phyloP scores from a whole-genome alignment of 169 alveolate genomes.

The Cyclospora cayetanensis region DNA sequence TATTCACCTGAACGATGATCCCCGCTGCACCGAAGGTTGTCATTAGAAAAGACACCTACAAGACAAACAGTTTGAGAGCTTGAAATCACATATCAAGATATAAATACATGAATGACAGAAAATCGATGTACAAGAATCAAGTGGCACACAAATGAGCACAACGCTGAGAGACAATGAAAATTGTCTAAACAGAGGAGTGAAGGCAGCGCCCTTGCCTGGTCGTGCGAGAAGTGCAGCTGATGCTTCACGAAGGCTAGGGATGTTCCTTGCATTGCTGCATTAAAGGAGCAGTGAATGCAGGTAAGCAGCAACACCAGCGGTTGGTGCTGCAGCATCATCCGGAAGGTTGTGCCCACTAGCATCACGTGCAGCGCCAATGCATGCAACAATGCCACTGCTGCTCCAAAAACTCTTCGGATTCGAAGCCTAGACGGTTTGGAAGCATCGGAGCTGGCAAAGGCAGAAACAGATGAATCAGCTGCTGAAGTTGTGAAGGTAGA shows the following conservation, averaged over 20 bases:
- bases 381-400: background rate
- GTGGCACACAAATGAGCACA: background rate
- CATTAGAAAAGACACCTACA: conserved; percentile 28
- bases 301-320: conserved; percentile 35
- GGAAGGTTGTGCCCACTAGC: background rate
- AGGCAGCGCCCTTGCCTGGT: background rate
- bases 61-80: background rate
- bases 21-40: conserved; percentile 40
- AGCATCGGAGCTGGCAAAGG: background rate
- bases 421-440: background rate
- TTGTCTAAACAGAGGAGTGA: background rate
- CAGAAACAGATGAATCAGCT: background rate
- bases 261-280: conserved; percentile 33
- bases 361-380: background rate
- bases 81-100: background rate
- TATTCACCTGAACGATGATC: conserved; percentile 2
- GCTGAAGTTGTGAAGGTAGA: background rate
- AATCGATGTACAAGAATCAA: background rate
- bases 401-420: background rate
- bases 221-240: conserved; percentile 19
- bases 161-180: background rate
- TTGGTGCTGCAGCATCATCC: conserved; percentile 48
- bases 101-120: conserved; percentile 1
- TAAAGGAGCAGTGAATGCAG: conserved; percentile 29
- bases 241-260: conserved; percentile 19